Conservation (phyloP, 225 moss, liverwort and hornwort species). For the Polytrichum formosum region DNA sequence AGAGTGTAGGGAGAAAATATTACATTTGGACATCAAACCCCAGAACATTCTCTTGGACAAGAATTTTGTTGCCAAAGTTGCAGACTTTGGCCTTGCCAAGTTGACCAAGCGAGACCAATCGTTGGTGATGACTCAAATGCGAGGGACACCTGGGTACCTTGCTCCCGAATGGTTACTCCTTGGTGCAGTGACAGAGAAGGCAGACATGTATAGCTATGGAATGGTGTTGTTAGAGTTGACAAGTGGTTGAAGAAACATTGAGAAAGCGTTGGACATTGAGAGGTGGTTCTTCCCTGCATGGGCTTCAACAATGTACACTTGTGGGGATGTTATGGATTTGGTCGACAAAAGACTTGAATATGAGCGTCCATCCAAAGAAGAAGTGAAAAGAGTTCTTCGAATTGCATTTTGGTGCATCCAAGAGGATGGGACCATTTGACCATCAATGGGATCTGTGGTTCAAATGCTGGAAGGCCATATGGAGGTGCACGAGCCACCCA, state of each 20-base stretch:
- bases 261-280: not conserved
- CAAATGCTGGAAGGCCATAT: no score
- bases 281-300: constrained; percentile 28
- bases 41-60: no score
- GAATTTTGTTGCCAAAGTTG: constrained; percentile 14
- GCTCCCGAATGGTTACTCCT: not conserved
- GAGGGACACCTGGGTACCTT: constrained; percentile 37
- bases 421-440: no score
- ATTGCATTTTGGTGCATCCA: no score
- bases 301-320: constrained; percentile 1
- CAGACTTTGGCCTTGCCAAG: constrained; percentile 49
- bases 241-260: constrained; percentile 30
- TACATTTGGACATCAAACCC: constrained; percentile 46
- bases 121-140: constrained; percentile 17
- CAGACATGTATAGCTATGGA: constrained; percentile 45
- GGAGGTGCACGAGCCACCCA: no score
- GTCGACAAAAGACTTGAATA: no score
- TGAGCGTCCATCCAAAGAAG: no score
- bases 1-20: constrained; percentile 32
- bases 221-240: constrained; percentile 42
- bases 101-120: constrained; percentile 20
- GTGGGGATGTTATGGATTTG: no score
- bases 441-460: no score
- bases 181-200: constrained; percentile 17
- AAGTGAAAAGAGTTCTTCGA: no score